Conservation (phyloP, 1,284 basidiomycete genomes). For the Tilletia walkeri region DNA sequence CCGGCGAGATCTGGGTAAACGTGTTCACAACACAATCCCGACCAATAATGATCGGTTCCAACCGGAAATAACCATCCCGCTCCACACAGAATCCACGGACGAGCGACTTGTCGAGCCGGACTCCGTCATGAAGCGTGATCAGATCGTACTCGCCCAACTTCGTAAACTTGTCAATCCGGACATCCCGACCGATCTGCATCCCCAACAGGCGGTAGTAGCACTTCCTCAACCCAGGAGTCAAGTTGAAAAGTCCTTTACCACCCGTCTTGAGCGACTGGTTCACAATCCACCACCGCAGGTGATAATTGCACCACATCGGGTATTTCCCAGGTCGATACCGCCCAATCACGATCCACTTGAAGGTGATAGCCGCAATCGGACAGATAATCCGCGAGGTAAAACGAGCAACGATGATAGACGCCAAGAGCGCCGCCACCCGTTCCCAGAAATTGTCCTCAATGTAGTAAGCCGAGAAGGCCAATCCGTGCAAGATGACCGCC, state of each 20-base stretch:
- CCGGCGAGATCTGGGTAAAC: conserved; percentile 55
- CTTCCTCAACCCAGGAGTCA: conserved; percentile 48
- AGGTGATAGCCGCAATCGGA: conserved; percentile 53
- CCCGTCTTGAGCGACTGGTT: conserved; percentile 54
- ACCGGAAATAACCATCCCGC: conserved; percentile 54
- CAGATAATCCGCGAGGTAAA: conserved; percentile 55
- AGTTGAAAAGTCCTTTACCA: conserved; percentile 53
- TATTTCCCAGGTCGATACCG: conserved; percentile 53
- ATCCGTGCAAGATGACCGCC: conserved; percentile 54
- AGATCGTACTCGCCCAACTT: conserved; percentile 54
- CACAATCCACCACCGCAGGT: conserved; percentile 56
- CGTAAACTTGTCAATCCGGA: conserved; percentile 49
- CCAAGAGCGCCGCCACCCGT: conserved; percentile 51
- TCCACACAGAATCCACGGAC: conserved; percentile 55
- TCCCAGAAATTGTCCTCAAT: conserved; percentile 56
- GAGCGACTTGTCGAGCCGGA: conserved; percentile 53
- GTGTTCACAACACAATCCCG: conserved; percentile 56
- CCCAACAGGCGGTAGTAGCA: conserved; percentile 53
- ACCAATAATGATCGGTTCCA: conserved; percentile 54
- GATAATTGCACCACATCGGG: conserved; percentile 56
- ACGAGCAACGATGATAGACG: conserved; percentile 51
- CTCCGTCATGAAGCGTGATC: conserved; percentile 55
- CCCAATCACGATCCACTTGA: conserved; percentile 56
- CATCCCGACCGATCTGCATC: conserved; percentile 52
- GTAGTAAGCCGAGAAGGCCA: conserved; percentile 55